Base-by-base conservation (phyloP, 1,139 yeast species). In the Kazachstania sp. region DNA sequence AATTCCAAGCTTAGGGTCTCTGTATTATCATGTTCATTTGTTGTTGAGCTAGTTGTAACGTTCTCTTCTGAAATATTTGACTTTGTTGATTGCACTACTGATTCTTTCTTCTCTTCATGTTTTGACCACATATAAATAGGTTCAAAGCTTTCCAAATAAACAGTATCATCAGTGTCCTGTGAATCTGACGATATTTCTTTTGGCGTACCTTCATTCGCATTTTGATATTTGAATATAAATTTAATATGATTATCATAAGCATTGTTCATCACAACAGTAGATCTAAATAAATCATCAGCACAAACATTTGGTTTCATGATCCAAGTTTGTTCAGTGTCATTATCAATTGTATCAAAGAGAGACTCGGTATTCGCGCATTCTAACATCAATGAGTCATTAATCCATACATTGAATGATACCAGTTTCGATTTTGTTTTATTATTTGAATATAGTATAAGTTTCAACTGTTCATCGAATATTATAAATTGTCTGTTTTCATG, bases 231-330 rank as follows among this genome's bases (percentile, higher is more conserved):
- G n/a, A 60, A 37, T 35, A 41, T 23, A 37, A 60, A 51, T 23
- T 43, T 54, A 7, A 60, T 58, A n/a, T 50, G 38, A 45, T 63
- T 63, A 42, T 57, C 56, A 45, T 58, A 56, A 3, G 65, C 65
- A 50, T 62, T 62, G 47, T 61, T 63, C 67, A 63, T 61, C 1
- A 60, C 64, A 5, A 60, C 59, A 34, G 57, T 60, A 13, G 64
- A 59, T 45, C 55, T 51, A 42, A 62, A 63, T 30, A 62, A 44
- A 16, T 48, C 37, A 4, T 53, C 54, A 7, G 56, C 43, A 19
- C 58, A 52, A 16, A 52, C 46, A 13, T 50, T 45, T 12, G 49
- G 42, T 32, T 57, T 55, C 41, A 62, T 42, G 39, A 51, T 45
- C 56, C 56, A 58, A 5, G 50, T 37, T 11, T 39, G 37, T 3